Base-by-base conservation (phyloP, 768 basidiomycete genomes). In the Mycena rosella region DNA sequence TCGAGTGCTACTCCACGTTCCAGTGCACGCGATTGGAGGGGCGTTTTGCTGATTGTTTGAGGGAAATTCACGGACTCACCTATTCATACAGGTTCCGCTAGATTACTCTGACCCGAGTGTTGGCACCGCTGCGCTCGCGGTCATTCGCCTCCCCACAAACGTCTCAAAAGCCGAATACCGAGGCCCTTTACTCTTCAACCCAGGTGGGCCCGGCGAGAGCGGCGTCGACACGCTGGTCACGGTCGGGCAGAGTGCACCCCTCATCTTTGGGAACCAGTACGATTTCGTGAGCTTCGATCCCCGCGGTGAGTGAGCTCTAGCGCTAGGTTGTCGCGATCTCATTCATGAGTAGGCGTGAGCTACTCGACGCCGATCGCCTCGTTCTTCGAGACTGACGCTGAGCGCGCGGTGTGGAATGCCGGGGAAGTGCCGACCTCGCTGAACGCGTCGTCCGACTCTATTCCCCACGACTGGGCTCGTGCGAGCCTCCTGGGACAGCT, bases 391-490 rank as follows among this genome's bases (percentile, higher is more conserved):
- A 60, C 63, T 1, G 63, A 61, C 27, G 67, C 54, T 15, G 71
- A 72, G 29, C 59, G 63, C 17, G 63, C 63, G 2, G 15, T 69
- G 8, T 72, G 67, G 71, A 59, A 55, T 15, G 58, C 67, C 11
- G 66, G 22, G 10, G 20, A 47, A 15, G 29, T 36, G 24, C 49
- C 54, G 11, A 60, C 44, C 44, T 57, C 67, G 22, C 27, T 77
- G 8, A 80, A 80, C 47, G 67, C 68, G 13, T 71, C 78, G 0
- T 69, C 74, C 1, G 76, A 74, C 20, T 73, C 71, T 13, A 63
- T 83, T 3, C 72, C 78, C 1, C 68, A 71, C 9, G 67, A 67
- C 1, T 81, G 79, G 81, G 82, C 80, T 0, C 75, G 76, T 10
- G 74, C 78, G 15, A 71, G 74, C 60, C 67, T 81, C 45, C 55